Evolutionary conservation across 192 early-diverging fungal genomes (phyloP).

Genomic region (Backusella tuberculispora): DNA sequence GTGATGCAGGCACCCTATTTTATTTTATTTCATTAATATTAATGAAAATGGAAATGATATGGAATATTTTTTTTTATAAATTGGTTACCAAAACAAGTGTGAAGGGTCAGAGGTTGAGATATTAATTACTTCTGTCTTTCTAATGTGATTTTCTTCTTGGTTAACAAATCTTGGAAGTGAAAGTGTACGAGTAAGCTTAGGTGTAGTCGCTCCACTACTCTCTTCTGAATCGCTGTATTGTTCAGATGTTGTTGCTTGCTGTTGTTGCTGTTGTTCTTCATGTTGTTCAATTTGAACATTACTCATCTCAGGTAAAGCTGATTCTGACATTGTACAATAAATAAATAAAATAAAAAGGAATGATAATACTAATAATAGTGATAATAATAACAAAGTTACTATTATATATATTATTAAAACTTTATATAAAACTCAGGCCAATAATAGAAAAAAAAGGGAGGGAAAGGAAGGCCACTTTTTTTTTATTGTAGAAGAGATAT

Average conservation of each 20-base stretch:
- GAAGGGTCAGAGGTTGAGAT: conserved; percentile 31
- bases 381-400: not conserved
- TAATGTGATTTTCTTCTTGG: conserved; percentile 5
- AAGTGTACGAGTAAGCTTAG: conserved; percentile 11
- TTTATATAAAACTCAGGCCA: not conserved
- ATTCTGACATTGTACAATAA: conserved; percentile 13
- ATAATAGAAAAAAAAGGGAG: conserved; percentile 3
- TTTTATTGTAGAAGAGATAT: too few species aligned
- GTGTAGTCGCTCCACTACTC: not conserved
- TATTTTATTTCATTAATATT: not conserved
- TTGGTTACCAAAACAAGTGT: conserved; percentile 34
- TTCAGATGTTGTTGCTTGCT: not conserved
- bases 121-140: conserved; percentile 27
- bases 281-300: not conserved
- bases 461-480: not conserved
- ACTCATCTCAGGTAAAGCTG: not conserved
- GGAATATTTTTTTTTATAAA: not conserved
- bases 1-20: conserved; percentile 36
- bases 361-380: too few species aligned
- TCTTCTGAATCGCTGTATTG: not conserved
- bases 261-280: not conserved
- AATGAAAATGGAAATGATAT: not conserved
- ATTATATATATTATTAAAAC: not conserved
- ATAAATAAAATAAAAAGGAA: not conserved
- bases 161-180: conserved; percentile 21